Percentiles rank a stretch among this genome's conserved stretches.
phyloP scores from a whole-genome alignment of 495 filamentous ascomycete species.

The Aspergillus hancockii region DNA sequence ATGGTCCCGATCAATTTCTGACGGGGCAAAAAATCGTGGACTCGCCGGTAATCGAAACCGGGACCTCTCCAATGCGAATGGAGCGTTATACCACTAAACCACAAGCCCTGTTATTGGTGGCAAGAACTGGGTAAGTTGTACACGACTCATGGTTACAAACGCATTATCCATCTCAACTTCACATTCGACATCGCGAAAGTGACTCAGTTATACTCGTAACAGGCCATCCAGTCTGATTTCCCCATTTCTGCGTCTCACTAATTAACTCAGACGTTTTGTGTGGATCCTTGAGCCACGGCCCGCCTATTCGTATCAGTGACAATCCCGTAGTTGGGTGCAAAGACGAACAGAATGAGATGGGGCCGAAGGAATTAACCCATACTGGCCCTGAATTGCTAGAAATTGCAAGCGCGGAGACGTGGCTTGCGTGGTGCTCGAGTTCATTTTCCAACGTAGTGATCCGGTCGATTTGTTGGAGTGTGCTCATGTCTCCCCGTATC shows the following conservation, averaged over 20 bases:
- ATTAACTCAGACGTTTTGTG: conserved; percentile 16
- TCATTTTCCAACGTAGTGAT: conserved; percentile 8
- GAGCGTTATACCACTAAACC: conserved; percentile 14
- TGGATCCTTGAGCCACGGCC: conserved; percentile 21
- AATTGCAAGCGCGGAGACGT: conserved; percentile 35
- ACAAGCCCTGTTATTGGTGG: conserved; percentile 11
- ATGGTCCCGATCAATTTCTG: too few species aligned
- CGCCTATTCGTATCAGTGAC: conserved; percentile 10
- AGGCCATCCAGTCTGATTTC: conserved; percentile 29
- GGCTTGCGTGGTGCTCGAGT: conserved; percentile 26
- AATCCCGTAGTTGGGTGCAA: background rate
- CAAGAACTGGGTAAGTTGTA: background rate
- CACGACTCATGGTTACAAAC: background rate
- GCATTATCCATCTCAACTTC: background rate
- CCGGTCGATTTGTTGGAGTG: conserved; percentile 11
- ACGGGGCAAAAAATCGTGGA: conserved; percentile 4
- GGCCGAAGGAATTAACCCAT: conserved; percentile 40
- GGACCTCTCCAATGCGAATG: conserved; percentile 15
- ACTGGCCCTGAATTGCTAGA: conserved; percentile 35
- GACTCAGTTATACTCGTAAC: conserved; percentile 19
- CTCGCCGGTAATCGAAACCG: conserved; percentile 14
- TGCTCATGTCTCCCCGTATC: conserved; percentile 5
- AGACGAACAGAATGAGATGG: conserved; percentile 39
- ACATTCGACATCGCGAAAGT: background rate
- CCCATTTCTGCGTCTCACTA: conserved; percentile 13